These are phyloP conservation scores for Quercus phellos DNA, from an alignment of 331 rosid genomes.

Conservation along the genomic window DNA sequence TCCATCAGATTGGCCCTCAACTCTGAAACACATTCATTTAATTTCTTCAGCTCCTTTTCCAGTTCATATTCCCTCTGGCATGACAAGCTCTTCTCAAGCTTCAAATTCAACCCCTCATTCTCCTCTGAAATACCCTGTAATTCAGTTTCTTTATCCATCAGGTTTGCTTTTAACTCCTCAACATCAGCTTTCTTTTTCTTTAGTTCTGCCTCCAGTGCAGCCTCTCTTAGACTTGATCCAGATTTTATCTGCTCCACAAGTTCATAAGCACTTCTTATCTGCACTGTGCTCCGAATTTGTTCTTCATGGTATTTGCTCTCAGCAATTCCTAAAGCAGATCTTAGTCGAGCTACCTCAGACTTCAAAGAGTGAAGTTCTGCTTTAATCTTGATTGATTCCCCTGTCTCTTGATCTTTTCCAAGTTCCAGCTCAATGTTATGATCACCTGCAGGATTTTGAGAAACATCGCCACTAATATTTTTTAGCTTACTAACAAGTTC, in stretches of 20 bases:
- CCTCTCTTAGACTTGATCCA: constrained; percentile 38
- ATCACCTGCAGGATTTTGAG: constrained; percentile 11
- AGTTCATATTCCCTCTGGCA: constrained; percentile 45
- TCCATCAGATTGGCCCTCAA: constrained; percentile 70
- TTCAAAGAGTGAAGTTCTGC: constrained; percentile 44
- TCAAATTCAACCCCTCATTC: constrained; percentile 62
- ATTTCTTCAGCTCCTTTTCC: constrained; percentile 45
- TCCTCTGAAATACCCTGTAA: constrained; percentile 82
- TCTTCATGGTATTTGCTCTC: constrained; percentile 74
- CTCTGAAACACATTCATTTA: constrained; percentile 44
- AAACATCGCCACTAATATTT: constrained; percentile 14
- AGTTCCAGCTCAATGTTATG: constrained; percentile 12
- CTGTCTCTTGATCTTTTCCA: constrained; percentile 21
- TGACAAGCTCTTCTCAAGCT: constrained; percentile 42
- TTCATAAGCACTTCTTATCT: constrained; percentile 57
- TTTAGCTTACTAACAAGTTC: constrained; percentile 44
- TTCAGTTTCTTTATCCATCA: constrained; percentile 96
- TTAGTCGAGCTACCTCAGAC: constrained; percentile 48
- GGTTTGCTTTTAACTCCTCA: constrained; percentile 74
- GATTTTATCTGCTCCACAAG: constrained; percentile 63
- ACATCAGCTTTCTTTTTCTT: constrained; percentile 41
- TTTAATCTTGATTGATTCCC: constrained; percentile 28
- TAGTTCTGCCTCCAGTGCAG: constrained; percentile 50
- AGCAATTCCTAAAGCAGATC: constrained; percentile 53
- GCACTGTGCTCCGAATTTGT: constrained; percentile 56